Conservation (phyloP, 176 grass and related monocot genomes). For the Zea luxurians region DNA sequence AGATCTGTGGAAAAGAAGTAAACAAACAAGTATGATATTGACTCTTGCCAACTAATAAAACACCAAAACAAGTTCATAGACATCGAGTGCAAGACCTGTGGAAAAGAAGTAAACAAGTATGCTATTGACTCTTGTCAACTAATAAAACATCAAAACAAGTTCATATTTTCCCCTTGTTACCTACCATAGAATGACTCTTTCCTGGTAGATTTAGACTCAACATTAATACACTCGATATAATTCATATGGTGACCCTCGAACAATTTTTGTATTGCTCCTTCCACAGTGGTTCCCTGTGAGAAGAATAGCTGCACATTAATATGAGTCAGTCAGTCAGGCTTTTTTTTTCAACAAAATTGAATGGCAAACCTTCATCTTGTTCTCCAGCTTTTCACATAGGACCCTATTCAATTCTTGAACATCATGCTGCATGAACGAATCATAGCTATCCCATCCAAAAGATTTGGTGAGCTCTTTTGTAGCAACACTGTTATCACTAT, state of each 20-base stretch:
- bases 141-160: constrained; percentile 19
- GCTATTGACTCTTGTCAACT: constrained; percentile 6
- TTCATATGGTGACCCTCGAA: constrained; percentile 87
- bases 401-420: constrained; percentile 82
- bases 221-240: constrained; percentile 84
- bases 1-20: constrained; percentile 51
- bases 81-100: constrained; percentile 73
- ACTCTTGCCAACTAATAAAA: constrained; percentile 31
- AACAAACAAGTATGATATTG: not conserved
- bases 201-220: constrained; percentile 71
- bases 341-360: constrained; percentile 18
- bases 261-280: constrained; percentile 74
- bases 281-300: constrained; percentile 63
- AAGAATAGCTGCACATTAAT: constrained; percentile 25
- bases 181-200: constrained; percentile 89
- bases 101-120: constrained; percentile 3
- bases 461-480: constrained; percentile 86
- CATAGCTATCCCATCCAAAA: constrained; percentile 80
- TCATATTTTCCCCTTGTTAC: constrained; percentile 18
- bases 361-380: constrained; percentile 81
- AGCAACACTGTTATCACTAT: constrained; percentile 67
- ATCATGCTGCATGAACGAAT: constrained; percentile 88
- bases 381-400: constrained; percentile 81
- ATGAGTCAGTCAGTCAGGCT: not conserved
- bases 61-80: constrained; percentile 65